Evolutionary conservation across 2,329 filamentous ascomycete species (phyloP).

Genomic region (Sporothrix humicola): DNA sequence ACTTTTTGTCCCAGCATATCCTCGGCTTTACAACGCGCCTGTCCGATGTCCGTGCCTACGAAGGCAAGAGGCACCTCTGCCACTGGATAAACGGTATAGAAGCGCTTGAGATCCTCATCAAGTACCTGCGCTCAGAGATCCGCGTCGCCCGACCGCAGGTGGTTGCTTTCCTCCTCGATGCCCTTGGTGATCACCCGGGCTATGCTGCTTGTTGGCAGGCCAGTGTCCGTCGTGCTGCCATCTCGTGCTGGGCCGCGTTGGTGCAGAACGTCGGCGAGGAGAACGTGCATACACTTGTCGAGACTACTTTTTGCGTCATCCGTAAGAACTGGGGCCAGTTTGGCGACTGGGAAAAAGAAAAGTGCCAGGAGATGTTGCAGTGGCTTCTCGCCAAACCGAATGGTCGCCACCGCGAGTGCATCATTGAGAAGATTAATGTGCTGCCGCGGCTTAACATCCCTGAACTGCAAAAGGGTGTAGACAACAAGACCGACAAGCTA

Average conservation of each 20-base stretch:
- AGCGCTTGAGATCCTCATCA: constrained; percentile 88
- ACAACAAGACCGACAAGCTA: constrained; percentile 67
- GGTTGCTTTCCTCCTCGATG: constrained; percentile 87
- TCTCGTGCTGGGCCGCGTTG: constrained; percentile 83
- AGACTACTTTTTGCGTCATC: constrained; percentile 88
- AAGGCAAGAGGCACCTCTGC: constrained; percentile 37
- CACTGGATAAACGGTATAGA: constrained; percentile 56
- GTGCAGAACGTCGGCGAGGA: constrained; percentile 75
- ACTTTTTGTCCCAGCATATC: constrained; percentile 82
- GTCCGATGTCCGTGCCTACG: constrained; percentile 61
- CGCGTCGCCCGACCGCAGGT: constrained; percentile 87
- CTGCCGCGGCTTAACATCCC: constrained; percentile 81
- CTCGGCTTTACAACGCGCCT: constrained; percentile 86
- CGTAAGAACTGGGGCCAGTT: constrained; percentile 78
- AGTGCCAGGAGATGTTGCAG: constrained; percentile 67
- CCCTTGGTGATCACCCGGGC: constrained; percentile 69
- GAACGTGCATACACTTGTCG: constrained; percentile 72
- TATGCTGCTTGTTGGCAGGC: constrained; percentile 36
- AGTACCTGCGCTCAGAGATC: constrained; percentile 72
- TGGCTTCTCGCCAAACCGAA: constrained; percentile 57
- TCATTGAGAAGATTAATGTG: constrained; percentile 72
- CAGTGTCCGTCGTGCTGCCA: constrained; percentile 73
- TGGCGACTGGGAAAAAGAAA: constrained; percentile 62
- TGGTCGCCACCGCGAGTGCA: constrained; percentile 59
- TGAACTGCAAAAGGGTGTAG: constrained; percentile 67